A percentile compares a stretch with the other conserved stretches of the same genome.
phyloP scores from a whole-genome alignment of 352 stramenopile species.

The Pythium coloratum region DNA sequence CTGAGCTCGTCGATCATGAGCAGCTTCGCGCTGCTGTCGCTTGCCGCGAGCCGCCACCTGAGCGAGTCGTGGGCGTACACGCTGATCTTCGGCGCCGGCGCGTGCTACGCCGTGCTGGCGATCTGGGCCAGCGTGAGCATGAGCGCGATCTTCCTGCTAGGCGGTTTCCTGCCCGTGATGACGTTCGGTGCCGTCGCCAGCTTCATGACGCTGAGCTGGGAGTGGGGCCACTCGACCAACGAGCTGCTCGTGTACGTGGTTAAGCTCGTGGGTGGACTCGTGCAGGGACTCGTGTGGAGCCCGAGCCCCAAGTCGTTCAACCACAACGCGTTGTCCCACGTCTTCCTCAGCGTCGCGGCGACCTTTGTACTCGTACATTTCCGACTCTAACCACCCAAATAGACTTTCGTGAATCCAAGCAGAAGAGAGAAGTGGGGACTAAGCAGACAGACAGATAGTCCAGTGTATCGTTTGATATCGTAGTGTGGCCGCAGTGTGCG shows the following conservation, averaged over 20 bases:
- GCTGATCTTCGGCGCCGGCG: slow-evolving; percentile 65
- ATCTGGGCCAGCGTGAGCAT: slow-evolving; percentile 85
- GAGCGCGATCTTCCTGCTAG: slow-evolving; percentile 81
- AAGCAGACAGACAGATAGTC: not conserved
- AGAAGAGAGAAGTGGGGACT: not conserved
- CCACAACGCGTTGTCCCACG: slow-evolving; percentile 87
- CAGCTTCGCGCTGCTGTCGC: slow-evolving; percentile 82
- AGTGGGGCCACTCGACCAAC: slow-evolving; percentile 78
- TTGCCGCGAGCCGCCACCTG: slow-evolving; percentile 75
- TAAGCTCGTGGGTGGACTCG: slow-evolving; percentile 75
- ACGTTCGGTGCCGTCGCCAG: slow-evolving; percentile 75
- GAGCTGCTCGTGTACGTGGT: slow-evolving; percentile 82
- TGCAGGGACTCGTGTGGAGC: slow-evolving; percentile 80
- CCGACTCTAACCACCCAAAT: slow-evolving; percentile 45
- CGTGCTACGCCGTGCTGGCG: slow-evolving; percentile 66
- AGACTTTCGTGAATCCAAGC: slow-evolving; percentile 10
- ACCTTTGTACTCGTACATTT: slow-evolving; percentile 87
- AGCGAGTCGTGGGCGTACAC: slow-evolving; percentile 73
- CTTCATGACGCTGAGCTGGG: slow-evolving; percentile 76
- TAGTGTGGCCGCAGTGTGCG: not conserved
- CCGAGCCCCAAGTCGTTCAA: slow-evolving; percentile 86
- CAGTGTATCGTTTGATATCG: not conserved
- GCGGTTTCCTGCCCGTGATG: slow-evolving; percentile 80
- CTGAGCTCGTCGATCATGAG: slow-evolving; percentile 80
- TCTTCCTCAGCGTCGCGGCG: slow-evolving; percentile 79